A percentile compares a stretch with the other conserved stretches of the same genome.
Evolutionary conservation across 352 stramenopile genomes (phyloP).

Genomic region (Globisporangium canariense): DNA sequence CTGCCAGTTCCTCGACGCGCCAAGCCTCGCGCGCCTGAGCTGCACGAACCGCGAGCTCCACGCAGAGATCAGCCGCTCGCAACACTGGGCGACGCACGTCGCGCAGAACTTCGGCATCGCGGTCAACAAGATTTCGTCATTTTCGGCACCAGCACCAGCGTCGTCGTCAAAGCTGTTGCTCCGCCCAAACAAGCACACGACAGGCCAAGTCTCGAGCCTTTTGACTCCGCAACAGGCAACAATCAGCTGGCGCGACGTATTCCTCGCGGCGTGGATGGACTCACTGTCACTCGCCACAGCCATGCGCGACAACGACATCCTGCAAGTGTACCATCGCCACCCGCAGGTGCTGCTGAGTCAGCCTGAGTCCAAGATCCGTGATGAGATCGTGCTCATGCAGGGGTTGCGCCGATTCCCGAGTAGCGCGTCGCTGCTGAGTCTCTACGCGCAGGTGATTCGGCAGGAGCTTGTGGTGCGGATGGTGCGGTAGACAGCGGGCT

Average conservation of each 20-base stretch:
- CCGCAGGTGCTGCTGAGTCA: slow-evolving; percentile 26
- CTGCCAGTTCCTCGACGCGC: slow-evolving; percentile 43
- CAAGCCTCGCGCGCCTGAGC: slow-evolving; percentile 32
- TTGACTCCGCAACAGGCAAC: not conserved
- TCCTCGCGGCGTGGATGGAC: slow-evolving; percentile 40
- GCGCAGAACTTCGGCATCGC: slow-evolving; percentile 35
- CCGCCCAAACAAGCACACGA: not conserved
- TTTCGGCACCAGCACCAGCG: not conserved
- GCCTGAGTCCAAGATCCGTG: slow-evolving; percentile 35
- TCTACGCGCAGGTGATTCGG: slow-evolving; percentile 53
- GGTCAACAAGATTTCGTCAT: slow-evolving; percentile 23
- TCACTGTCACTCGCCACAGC: slow-evolving; percentile 19
- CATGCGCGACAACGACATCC: slow-evolving; percentile 30
- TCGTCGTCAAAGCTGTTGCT: not conserved
- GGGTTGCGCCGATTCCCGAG: slow-evolving; percentile 45
- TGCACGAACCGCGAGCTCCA: slow-evolving; percentile 33
- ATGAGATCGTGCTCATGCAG: slow-evolving; percentile 66
- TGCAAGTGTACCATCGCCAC: slow-evolving; percentile 32
- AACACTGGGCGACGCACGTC: slow-evolving; percentile 44
- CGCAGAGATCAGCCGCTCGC: slow-evolving; percentile 23
- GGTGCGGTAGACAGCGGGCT: slow-evolving; percentile 6
- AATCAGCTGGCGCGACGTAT: slow-evolving; percentile 46
- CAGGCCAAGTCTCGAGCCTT: not conserved
- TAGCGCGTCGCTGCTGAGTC: slow-evolving; percentile 37
- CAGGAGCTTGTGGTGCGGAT: slow-evolving; percentile 26